phyloP scores from a whole-genome alignment of 2,329 filamentous ascomycete genomes.

The Phialemonium atrogriseum region DNA sequence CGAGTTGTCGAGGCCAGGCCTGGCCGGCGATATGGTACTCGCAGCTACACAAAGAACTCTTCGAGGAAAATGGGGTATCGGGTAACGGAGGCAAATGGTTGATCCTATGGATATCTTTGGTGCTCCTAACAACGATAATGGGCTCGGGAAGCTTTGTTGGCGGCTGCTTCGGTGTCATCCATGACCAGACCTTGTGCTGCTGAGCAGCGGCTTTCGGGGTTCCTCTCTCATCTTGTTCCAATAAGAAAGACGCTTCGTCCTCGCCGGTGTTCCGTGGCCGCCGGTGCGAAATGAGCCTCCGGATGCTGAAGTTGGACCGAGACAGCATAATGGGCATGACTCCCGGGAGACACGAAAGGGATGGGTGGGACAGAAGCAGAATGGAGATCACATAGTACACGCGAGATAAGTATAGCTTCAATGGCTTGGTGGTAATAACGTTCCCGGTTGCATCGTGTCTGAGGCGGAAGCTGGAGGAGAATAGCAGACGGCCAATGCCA shows the following conservation, averaged over 20 bases:
- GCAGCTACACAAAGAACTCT: conserved; percentile 37
- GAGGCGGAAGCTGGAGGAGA: no score
- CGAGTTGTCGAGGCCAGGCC: conserved; percentile 9
- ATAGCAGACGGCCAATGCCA: no score
- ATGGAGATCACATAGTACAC: no score
- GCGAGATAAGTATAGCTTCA: no score
- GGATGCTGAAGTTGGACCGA: conserved; percentile 32
- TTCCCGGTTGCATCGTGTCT: no score
- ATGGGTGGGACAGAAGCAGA: no score
- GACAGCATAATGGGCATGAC: conserved; percentile 27
- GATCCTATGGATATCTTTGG: conserved; percentile 30
- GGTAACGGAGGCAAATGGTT: conserved; percentile 28
- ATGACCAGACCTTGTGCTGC: conserved; percentile 13
- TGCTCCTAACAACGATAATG: conserved; percentile 28
- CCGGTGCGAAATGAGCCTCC: conserved; percentile 29
- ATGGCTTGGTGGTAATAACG: no score
- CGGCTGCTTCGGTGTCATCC: conserved; percentile 16
- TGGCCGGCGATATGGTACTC: conserved; percentile 23
- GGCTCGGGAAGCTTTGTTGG: conserved; percentile 23
- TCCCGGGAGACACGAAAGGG: conserved; percentile 15
- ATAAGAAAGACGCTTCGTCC: conserved; percentile 15
- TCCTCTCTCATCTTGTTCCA: conserved; percentile 14
- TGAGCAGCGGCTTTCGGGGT: conserved; percentile 11
- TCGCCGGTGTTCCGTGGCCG: conserved; percentile 14
- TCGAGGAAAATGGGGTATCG: conserved; percentile 22